Base-by-base conservation (phyloP, 345 rosid species). In the Durio zibethinus region DNA sequence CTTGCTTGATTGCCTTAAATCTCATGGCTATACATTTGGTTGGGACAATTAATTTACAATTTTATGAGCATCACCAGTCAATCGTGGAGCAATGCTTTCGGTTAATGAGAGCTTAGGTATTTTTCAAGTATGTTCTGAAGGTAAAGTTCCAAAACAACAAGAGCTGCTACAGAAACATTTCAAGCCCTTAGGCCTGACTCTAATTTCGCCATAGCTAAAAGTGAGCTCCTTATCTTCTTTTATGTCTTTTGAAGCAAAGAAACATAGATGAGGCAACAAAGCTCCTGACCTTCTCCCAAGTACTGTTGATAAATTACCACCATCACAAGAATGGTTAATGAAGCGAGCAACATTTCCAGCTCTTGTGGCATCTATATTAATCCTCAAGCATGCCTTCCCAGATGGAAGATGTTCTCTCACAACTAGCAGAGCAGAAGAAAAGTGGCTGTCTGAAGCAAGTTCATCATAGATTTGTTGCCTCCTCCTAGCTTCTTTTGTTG, bases 331-430 rank as follows among this genome's bases (percentile, higher is more conserved):
- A 85, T 91, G 99, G 86, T 93, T 94, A 21, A 94, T 86, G 84
- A 93, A 92, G 69, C 97, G 86, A 16, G 92, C 93, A 25, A 91
- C 80, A 33, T 94, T 94, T 52, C 98, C 98, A 0, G 86, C 82
- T 61, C 85, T 80, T 3, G 99, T 95, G 80, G 97, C 97, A 73
- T 93, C 96, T 0, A 93, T 89, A 84, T 95, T 95, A 56, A 95
- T 78, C 80, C 99, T 90, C 78, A 93, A 82, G 81, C 96, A 93
- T 52, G 97, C 93, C 75, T 89, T 86, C 57, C 94, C 88, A 1
- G 99, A 91, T 38, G 97, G 99, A 35, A 93, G 94, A 86, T 93
- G 96, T 85, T 95, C 99, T 29, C 98, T 89, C 83, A 93, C 85
- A n/a, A 95, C 96, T 71, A 93, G 76, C 77, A 93, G 92, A 25